Base-by-base conservation (phyloP, 805 yeast species). In the Cyberlindnera amylophila region DNA sequence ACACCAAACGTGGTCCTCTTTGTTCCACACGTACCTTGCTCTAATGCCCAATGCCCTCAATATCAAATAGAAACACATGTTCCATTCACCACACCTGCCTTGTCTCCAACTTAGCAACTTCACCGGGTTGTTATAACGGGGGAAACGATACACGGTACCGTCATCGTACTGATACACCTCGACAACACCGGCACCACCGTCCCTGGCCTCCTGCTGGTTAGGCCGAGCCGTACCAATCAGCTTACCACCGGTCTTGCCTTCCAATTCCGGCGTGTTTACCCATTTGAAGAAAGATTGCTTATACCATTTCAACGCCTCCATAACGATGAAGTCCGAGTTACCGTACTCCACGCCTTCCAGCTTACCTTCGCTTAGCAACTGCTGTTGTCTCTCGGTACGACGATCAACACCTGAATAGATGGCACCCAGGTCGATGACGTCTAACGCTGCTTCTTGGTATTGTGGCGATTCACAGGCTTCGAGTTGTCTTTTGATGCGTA, bases 1-100 rank as follows among this genome's bases (percentile, higher is more conserved):
- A 54, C 95, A 84, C 98, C 98, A 91, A 1, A 87, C 97, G 60
- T 91, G 98, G 59, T 91, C 98, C 59, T 91, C 98, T 7, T 75
- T 67, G 60, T 88, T 89, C 95, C 95, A 86, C 2, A 90, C 66
- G 55, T 83, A 89, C 39, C 98, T 65, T 1, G 77, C 76, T 21
- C 78, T 68, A 4, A 79, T 56, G 0, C 82, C 86, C 33, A 90
- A 65, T 0, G 96, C 78, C 21, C 80, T 70, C 41, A 90, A 64
- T 2, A 89, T 64, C 28, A 87, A 66, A 34, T 85, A 72, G 58
- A 90, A 89, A 49, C 91, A 79, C 52, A 86, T 85, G 42, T 90
- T 91, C 95, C 96, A 91, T 61, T 91, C 98, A 1, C 98, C 98
- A 63, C 98, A 91, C 36, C 98, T 70, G 0, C 98, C 98, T 27